Evolutionary conservation across 148 eudicot species (phyloP), one percentile per base, ranked within the genome.

Genomic region (Chenopodium formosanum): DNA sequence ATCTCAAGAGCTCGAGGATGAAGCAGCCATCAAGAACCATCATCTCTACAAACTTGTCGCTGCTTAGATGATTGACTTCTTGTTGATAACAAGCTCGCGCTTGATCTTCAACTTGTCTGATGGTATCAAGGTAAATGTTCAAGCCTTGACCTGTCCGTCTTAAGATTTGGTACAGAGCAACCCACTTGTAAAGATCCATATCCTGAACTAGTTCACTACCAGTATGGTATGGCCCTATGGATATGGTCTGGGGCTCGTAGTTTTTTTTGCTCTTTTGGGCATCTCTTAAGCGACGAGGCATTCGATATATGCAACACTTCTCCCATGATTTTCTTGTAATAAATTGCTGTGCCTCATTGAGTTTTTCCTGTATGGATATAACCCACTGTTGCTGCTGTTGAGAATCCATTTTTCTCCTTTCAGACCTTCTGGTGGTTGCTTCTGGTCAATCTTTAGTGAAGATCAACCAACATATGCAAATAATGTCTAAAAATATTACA

Each of bases 1-100:
- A 92, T 47, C 86, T 84, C 40, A 91, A 85, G 25, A 91, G 86
- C 90, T 91, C 97, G 4, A 91, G 87, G 8, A 90, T 69, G 74
- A 92, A 92, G 79, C 88, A 91, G 9, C 70, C 83, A 75, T 84
- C 86, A 44, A 84, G 76, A 0, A 84, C 63, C 83, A 84, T 53
- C 62, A 84, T 75, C 22, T 84, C 80, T 14, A 79, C 83, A 80
- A 84, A 84, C 40, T 80, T 27, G 20, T 60, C 11, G 40, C 86
- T 84, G 53, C 72, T 75, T 20, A 75, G 44, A 40, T 0, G 66
- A n/a, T 53, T 46, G 16, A 52, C 2, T 10, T 76, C 67, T 17
- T 46, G 76, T 29, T 74, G 76, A 58, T 79, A 84, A 44, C 79
- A 84, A 8, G 76, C 78, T n/a, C 86, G 37, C 0, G 86, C 79